Base-by-base conservation (phyloP, 352 stramenopile genomes). In the Globisporangium abappressorium region DNA sequence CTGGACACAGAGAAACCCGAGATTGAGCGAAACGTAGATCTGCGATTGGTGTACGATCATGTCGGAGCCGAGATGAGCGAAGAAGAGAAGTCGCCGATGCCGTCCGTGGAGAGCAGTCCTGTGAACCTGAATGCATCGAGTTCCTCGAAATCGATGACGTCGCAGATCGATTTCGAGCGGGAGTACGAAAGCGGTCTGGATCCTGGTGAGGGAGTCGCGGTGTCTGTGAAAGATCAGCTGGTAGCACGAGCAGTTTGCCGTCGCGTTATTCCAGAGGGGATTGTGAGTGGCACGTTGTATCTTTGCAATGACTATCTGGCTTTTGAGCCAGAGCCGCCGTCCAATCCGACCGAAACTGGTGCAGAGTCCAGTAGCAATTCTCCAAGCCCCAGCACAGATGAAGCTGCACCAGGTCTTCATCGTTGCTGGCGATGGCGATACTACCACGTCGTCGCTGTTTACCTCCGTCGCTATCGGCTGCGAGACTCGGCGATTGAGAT, bases 401-500 rank as follows among this genome's bases (percentile, higher is more conserved):
- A 96, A 68, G 66, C 73, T 34, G 88, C 88, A 0, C 81, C 82
- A 6, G 88, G 88, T 4, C 64, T 92, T 5, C 86, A 91, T 58
- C 80, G 85, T 9, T 92, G 79, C 51, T 93, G 84, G 81, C 73
- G 85, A 26, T 96, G 88, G 88, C 92, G 87, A 61, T 94, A 93
- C 63, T 78, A 85, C 8, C 78, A 93, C 54, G 73, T 96, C 15
- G 75, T 90, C 1, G 85, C 74, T 1, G 84, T 93, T 6, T 95
- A 94, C 59, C 66, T 96, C 15, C 83, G 89, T 22, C 83, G 89
- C 18, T 96, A 94, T 57, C 85, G 89, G 2, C 68, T 96, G 36
- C 79, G 86, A 3, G 88, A 95, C 66, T 96, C 87, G 4, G 88
- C 85, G 2, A 75, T 96, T 51, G 89, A 96, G 60, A 65, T 96